These are phyloP conservation scores for Fonsecaea multimorphosa DNA, from an alignment of 2,329 filamentous ascomycete genomes.

Conservation along the genomic window DNA sequence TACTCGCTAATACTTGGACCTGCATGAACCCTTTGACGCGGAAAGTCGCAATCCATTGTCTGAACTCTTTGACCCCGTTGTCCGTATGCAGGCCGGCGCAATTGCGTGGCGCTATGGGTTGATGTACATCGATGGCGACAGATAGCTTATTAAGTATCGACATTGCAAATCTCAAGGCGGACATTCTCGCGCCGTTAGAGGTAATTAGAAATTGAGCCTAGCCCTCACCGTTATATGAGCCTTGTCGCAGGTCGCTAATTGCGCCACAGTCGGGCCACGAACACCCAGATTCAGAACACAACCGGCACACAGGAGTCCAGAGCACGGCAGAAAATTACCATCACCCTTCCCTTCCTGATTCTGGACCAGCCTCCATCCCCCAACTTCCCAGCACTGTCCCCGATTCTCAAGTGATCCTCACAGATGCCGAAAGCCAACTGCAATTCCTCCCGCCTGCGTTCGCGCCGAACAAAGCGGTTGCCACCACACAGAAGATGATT, in stretches of 20 bases:
- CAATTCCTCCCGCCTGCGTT: slow-evolving; percentile 13
- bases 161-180: slow-evolving; percentile 25
- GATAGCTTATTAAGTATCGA: slow-evolving; percentile 33
- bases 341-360: slow-evolving; percentile 3
- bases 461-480: slow-evolving; percentile 6
- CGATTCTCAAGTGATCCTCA: slow-evolving; percentile 31
- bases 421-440: slow-evolving; percentile 26
- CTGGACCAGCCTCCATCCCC: slow-evolving; percentile 25
- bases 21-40: slow-evolving; percentile 3
- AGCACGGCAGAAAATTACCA: not conserved
- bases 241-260: slow-evolving; percentile 28
- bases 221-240: too few species aligned
- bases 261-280: slow-evolving; percentile 28
- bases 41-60: not conserved
- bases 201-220: slow-evolving; percentile 19
- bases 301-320: slow-evolving; percentile 10
- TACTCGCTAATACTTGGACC: not conserved
- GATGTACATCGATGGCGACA: slow-evolving; percentile 27
- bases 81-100: not conserved
- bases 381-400: slow-evolving; percentile 36
- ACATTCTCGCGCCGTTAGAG: slow-evolving; percentile 19
- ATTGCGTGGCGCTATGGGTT: slow-evolving; percentile 2
- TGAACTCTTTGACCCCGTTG: not conserved
- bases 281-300: slow-evolving; percentile 25
- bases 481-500: slow-evolving; percentile 42